Evolutionary conservation across 768 basidiomycete species (phyloP), one percentile per base, ranked within the genome.

Genomic region (Leccinum longicurvipes): DNA sequence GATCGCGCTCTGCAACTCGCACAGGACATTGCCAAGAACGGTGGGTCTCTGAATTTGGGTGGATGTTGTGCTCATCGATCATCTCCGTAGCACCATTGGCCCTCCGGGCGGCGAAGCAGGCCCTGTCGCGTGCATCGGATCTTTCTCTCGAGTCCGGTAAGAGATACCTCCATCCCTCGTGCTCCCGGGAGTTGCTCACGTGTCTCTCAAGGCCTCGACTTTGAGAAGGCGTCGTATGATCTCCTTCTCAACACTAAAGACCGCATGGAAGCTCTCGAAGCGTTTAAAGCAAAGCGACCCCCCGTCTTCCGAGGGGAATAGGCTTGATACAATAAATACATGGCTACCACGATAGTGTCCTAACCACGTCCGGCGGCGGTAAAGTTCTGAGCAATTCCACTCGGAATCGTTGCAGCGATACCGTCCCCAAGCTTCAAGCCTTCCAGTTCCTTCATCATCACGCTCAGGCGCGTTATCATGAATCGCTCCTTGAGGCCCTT

Each of bases 361-460:
- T 79, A 79, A 36, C 79, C 72, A 53, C 82, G 75, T 21, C 76
- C 73, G 5, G 72, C 61, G 34, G 78, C 74, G 4, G 79, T 75
- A 65, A 87, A 84, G 29, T 79, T 75, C n/a, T 79, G 78, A 19
- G 79, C 70, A 34, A 86, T 76, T 47, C 80, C 77, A 19, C 76
- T 75, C 6, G 83, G 82, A 68, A 85, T 82, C n/a, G 76, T 77
- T 67, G 80, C 77, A 19, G 79, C 69, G 34, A 85, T 75, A 19
- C 82, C 80, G 48, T 89, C 86, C 34, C 78, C 72, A 3, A 76
- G 57, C 60, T 83, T 84, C 63, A 91, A 65, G 1, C 80, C 79
- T 70, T 92, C 91, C 59, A 93, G 69, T 48, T 93, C 91, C 71
- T 89, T 89, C 89, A 93, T 92, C 85, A 92, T 89, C 60, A 84